phyloP scores from a whole-genome alignment of 2,329 filamentous ascomycete genomes.

The Pochonia chlamydosporia region DNA sequence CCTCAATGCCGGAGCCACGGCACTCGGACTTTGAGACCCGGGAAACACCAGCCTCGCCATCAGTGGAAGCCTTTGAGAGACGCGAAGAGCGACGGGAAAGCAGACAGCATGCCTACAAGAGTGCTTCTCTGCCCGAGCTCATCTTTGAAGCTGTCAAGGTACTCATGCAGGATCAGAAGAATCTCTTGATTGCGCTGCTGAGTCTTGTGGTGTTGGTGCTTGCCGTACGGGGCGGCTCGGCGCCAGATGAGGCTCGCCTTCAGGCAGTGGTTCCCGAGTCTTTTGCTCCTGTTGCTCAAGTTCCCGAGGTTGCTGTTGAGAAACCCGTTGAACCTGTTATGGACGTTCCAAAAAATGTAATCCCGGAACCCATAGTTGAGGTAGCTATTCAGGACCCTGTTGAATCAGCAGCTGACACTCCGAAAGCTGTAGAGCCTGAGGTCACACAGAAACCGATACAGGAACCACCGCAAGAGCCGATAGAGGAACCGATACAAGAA shows the following conservation, averaged over 20 bases:
- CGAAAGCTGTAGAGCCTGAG: too few species aligned
- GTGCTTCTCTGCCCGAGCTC: conserved; percentile 47
- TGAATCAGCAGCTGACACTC: too few species aligned
- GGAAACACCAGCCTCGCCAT: conserved; percentile 14
- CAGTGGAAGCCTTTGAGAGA: conserved; percentile 21
- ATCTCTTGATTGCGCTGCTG: conserved; percentile 50
- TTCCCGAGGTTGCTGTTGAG: not conserved
- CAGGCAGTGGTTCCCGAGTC: not conserved
- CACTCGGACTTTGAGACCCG: conserved; percentile 8
- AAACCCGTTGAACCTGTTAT: not conserved
- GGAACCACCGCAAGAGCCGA: too few species aligned
- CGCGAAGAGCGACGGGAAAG: conserved; percentile 25
- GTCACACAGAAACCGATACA: too few species aligned
- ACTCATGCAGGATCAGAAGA: conserved; percentile 52
- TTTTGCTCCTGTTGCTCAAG: too few species aligned
- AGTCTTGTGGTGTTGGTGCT: conserved; percentile 48
- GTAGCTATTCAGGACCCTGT: not conserved
- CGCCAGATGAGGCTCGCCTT: conserved; percentile 9
- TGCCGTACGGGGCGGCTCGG: conserved; percentile 29
- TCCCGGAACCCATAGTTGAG: too few species aligned
- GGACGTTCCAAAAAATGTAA: not conserved
- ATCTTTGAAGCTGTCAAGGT: conserved; percentile 48
- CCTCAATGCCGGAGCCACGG: conserved; percentile 7
- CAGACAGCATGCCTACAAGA: conserved; percentile 26
- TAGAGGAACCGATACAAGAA: too few species aligned